A percentile compares a stretch with the other conserved stretches of the same genome.
phyloP scores from a whole-genome alignment of 768 basidiomycete genomes.

The Tricholoma furcatifolium region DNA sequence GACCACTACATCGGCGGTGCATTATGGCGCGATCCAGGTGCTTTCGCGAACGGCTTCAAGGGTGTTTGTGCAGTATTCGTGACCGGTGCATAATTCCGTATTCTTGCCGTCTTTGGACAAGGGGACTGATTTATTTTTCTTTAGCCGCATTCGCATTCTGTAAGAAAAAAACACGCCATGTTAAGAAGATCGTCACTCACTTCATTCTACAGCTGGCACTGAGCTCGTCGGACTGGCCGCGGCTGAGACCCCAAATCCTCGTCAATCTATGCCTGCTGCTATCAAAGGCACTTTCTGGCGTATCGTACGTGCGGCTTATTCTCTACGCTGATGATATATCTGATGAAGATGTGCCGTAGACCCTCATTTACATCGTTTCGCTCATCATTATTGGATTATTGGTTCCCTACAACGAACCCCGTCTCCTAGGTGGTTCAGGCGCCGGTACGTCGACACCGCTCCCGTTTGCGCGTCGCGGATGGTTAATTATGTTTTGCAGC shows the following conservation, averaged over 20 bases:
- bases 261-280: slow-evolving; percentile 40
- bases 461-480: no score
- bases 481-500: slow-evolving; percentile 13
- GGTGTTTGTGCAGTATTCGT: slow-evolving; percentile 47
- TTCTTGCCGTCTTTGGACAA: not conserved
- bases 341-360: slow-evolving; percentile 22
- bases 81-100: slow-evolving; percentile 25
- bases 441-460: slow-evolving; percentile 20
- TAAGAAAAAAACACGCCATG: slow-evolving; percentile 14
- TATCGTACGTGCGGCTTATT: slow-evolving; percentile 28
- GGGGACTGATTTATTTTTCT: not conserved
- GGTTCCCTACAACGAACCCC: slow-evolving; percentile 35
- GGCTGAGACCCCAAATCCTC: slow-evolving; percentile 45
- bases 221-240: slow-evolving; percentile 47
- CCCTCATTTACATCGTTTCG: slow-evolving; percentile 43
- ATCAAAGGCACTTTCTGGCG: slow-evolving; percentile 51
- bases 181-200: not conserved
- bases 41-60: slow-evolving; percentile 45
- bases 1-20: slow-evolving; percentile 36
- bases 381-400: slow-evolving; percentile 42
- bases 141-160: slow-evolving; percentile 39
- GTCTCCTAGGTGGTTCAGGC: slow-evolving; percentile 35
- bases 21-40: slow-evolving; percentile 37
- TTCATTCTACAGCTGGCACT: slow-evolving; percentile 34
- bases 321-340: not conserved